Conservation (phyloP, 2,329 filamentous ascomycete genomes). For the Aurifilum marmelostoma region DNA sequence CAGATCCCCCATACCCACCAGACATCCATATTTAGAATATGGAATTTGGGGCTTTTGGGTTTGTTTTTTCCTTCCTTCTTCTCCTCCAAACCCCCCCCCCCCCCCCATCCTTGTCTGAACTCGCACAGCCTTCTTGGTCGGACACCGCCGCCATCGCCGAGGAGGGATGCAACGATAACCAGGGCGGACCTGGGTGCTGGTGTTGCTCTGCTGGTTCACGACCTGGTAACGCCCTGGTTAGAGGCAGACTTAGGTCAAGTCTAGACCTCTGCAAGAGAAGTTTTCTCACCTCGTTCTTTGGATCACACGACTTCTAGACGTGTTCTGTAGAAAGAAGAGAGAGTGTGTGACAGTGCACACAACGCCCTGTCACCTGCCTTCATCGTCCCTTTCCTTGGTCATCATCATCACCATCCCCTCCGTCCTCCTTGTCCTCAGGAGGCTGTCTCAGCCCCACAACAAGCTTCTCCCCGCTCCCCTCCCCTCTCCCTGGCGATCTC, state of each 20-base stretch:
- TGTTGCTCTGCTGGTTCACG: background rate
- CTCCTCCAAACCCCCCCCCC: too few relatives aligned
- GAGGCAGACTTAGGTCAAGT: background rate
- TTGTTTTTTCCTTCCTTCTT: background rate
- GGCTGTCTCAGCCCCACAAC: conserved; percentile 41
- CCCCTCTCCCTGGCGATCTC: conserved; percentile 52
- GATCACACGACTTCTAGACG: background rate
- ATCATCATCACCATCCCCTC: too few relatives aligned
- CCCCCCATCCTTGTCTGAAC: too few relatives aligned
- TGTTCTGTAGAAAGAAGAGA: background rate
- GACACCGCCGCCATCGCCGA: background rate
- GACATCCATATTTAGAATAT: background rate
- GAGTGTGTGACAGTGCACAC: background rate
- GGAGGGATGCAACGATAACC: too few relatives aligned
- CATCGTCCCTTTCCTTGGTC: background rate
- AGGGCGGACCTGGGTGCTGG: too few relatives aligned
- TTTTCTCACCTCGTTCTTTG: background rate
- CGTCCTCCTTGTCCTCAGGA: conserved; percentile 47
- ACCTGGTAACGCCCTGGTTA: background rate
- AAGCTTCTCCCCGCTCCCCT: conserved; percentile 42
- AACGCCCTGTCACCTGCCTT: background rate
- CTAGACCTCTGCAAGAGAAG: background rate
- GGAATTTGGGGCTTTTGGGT: background rate
- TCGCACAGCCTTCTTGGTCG: background rate
- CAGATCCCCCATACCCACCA: background rate